Percentiles rank a stretch among this genome's conserved stretches.
Evolutionary conservation across 176 grass and related monocot species (phyloP).

Genomic region (Puya raimondii): DNA sequence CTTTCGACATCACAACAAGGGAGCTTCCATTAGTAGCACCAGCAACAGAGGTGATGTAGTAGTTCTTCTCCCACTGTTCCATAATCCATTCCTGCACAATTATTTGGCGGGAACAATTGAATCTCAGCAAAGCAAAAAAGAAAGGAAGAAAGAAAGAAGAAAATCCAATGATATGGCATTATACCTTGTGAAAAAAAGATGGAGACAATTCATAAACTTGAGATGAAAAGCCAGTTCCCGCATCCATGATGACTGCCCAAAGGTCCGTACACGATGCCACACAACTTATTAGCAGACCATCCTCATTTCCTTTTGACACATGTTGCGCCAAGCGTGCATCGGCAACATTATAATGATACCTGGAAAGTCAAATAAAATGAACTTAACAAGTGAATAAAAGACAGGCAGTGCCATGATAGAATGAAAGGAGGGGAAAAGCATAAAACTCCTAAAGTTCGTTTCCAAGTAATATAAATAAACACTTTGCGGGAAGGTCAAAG

Average conservation of each 20-base stretch:
- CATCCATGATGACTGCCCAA: slow-evolving; percentile 82
- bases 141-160: slow-evolving; percentile 18
- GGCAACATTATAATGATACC: slow-evolving; percentile 73
- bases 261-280: slow-evolving; percentile 62
- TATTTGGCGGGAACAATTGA: background rate
- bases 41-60: slow-evolving; percentile 63
- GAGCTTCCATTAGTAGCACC: slow-evolving; percentile 52
- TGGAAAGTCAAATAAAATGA: slow-evolving; percentile 26
- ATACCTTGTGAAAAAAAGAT: slow-evolving; percentile 37
- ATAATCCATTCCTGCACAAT: slow-evolving; percentile 56
- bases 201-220: slow-evolving; percentile 59
- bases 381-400: slow-evolving; percentile 7
- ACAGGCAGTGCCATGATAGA: slow-evolving; percentile 3
- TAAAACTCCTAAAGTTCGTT: no score
- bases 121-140: slow-evolving; percentile 8
- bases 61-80: slow-evolving; percentile 72
- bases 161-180: background rate
- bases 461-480: no score
- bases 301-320: slow-evolving; percentile 69
- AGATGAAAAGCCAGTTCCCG: slow-evolving; percentile 57
- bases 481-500: no score
- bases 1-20: slow-evolving; percentile 72
- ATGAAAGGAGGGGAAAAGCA: background rate
- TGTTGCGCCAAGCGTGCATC: slow-evolving; percentile 45
- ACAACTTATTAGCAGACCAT: slow-evolving; percentile 64